These are phyloP conservation scores for Bassia scoparia DNA, from an alignment of 148 eudicot genomes.

Conservation along the genomic window DNA sequence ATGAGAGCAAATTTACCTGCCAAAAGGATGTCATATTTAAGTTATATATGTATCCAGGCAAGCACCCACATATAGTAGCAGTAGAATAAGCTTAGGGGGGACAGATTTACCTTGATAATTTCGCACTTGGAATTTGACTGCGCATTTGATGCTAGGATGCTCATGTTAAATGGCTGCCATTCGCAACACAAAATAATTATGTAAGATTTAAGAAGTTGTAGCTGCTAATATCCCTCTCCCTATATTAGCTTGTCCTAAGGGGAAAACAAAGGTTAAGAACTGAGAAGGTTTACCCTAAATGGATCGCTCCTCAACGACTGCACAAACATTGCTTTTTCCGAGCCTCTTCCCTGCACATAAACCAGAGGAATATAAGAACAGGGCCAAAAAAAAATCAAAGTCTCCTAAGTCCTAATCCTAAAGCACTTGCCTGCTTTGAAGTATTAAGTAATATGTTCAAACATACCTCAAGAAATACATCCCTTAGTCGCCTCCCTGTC, in stretches of 20 bases:
- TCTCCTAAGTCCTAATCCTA: background rate
- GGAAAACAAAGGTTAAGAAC: background rate
- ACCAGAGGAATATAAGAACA: background rate
- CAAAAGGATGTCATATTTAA: background rate
- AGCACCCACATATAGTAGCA: background rate
- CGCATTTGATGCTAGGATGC: slow-evolving; percentile 55
- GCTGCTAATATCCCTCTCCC: background rate
- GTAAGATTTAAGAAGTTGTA: slow-evolving; percentile 2
- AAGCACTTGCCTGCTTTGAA: background rate
- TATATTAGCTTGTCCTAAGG: background rate
- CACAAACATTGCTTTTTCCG: slow-evolving; percentile 75
- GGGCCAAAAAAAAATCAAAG: background rate
- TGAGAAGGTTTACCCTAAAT: slow-evolving; percentile 52
- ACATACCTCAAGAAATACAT: slow-evolving; percentile 63
- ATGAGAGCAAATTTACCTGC: slow-evolving; percentile 77
- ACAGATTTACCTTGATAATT: slow-evolving; percentile 58
- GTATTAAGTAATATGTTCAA: background rate
- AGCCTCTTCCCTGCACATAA: slow-evolving; percentile 61
- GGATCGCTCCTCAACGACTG: slow-evolving; percentile 96
- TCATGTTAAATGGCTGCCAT: slow-evolving; percentile 69
- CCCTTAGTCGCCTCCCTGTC: slow-evolving; percentile 88
- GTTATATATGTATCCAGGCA: background rate
- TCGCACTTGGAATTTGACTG: slow-evolving; percentile 64
- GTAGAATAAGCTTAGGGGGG: background rate
- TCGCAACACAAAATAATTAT: slow-evolving; percentile 3